Conservation (phyloP, 495 filamentous ascomycete species). For the Saxophila tyrrhenica region DNA sequence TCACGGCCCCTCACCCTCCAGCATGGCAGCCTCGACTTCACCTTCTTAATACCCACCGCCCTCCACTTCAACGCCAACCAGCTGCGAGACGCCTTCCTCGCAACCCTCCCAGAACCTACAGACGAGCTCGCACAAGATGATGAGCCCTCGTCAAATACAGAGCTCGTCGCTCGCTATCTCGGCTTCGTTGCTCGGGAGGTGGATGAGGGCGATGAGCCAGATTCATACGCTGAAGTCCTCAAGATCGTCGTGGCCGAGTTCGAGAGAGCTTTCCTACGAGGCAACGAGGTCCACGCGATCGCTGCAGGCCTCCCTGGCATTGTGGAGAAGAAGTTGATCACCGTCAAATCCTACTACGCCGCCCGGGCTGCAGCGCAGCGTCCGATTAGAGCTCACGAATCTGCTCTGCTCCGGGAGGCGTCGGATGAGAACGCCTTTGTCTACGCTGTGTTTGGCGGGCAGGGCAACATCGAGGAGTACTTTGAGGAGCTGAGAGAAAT, state of each 20-base stretch:
- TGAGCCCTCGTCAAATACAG: constrained; percentile 83
- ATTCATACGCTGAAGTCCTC: constrained; percentile 74
- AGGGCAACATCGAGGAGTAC: constrained; percentile 98
- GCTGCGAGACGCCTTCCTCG: constrained; percentile 74
- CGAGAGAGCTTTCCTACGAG: constrained; percentile 83
- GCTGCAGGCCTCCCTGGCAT: constrained; percentile 79
- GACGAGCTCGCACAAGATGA: constrained; percentile 97
- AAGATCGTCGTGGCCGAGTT: constrained; percentile 88
- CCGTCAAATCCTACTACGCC: constrained; percentile 79
- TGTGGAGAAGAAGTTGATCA: constrained; percentile 72
- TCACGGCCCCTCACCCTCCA: constrained; percentile 77
- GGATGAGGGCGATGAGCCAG: constrained; percentile 80
- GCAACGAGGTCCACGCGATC: constrained; percentile 91
- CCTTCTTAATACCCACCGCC: constrained; percentile 84
- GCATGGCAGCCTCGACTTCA: constrained; percentile 90
- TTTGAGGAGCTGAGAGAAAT: constrained; percentile 92
- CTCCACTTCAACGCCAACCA: constrained; percentile 92
- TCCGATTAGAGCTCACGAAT: constrained; percentile 77
- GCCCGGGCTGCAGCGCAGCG: constrained; percentile 73
- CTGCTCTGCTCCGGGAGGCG: constrained; percentile 80
- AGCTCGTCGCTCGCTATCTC: constrained; percentile 86
- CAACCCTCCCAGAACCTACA: constrained; percentile 76
- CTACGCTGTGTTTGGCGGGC: constrained; percentile 94
- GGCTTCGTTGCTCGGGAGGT: constrained; percentile 78
- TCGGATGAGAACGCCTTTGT: constrained; percentile 65